Conservation (phyloP, 2,329 filamentous ascomycete species). For the Tolypocladium endophyticum region DNA sequence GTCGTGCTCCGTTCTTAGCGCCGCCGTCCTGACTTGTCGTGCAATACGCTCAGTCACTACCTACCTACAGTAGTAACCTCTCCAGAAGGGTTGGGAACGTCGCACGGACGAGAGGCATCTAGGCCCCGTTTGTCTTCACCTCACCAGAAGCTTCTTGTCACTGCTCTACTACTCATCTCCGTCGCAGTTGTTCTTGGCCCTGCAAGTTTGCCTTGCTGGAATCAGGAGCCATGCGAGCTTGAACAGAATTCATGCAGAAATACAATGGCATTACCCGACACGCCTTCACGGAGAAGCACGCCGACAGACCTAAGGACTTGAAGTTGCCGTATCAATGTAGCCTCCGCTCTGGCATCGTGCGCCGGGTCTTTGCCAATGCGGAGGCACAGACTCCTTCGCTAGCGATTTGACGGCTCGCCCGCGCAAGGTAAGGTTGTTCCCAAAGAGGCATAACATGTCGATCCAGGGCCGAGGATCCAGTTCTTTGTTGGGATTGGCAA, state of each 20-base stretch:
- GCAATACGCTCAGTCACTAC: background rate
- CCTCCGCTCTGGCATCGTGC: background rate
- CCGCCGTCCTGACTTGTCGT: background rate
- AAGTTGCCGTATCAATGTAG: background rate
- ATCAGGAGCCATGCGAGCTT: too few relatives aligned
- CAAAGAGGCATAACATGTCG: background rate
- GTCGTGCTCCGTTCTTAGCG: background rate
- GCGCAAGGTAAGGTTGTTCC: background rate
- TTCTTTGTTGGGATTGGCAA: background rate
- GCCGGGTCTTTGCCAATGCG: background rate
- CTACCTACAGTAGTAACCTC: background rate
- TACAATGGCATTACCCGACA: background rate
- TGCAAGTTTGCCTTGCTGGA: background rate
- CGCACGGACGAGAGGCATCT: background rate
- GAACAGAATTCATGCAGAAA: too few relatives aligned
- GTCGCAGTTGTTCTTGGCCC: background rate
- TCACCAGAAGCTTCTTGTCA: background rate
- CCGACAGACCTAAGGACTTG: background rate
- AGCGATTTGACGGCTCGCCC: background rate
- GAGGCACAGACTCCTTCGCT: background rate
- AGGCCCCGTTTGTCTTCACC: background rate
- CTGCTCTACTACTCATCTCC: background rate
- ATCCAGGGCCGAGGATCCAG: background rate
- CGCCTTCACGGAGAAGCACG: background rate
- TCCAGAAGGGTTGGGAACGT: background rate